A percentile compares a stretch with the other conserved stretches of the same genome.
phyloP scores from a whole-genome alignment of 1,284 basidiomycete genomes.

The Cryptococcus sp. region DNA sequence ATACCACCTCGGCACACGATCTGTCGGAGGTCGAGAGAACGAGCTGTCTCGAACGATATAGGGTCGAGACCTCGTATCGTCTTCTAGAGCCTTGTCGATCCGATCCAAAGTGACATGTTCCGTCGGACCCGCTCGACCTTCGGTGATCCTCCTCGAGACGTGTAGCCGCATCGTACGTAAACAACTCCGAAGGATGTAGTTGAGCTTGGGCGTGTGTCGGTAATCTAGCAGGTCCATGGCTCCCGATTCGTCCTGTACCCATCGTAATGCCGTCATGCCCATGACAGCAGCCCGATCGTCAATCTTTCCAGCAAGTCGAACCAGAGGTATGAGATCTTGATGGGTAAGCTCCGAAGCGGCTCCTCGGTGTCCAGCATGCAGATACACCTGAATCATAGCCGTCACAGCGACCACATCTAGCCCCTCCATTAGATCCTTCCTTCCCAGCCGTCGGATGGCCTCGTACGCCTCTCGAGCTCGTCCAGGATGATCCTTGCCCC shows the following conservation, averaged over 20 bases:
- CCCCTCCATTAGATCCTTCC: background rate
- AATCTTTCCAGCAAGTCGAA: background rate
- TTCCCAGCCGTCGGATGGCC: background rate
- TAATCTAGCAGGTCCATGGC: background rate
- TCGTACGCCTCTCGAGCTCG: background rate
- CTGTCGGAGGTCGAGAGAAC: background rate
- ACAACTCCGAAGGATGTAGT: background rate
- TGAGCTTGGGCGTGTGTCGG: background rate
- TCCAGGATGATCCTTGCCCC: background rate
- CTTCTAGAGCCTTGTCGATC: background rate
- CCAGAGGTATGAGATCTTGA: background rate
- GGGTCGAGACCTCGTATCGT: background rate
- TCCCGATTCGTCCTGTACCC: background rate
- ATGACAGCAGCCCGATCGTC: background rate
- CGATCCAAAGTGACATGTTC: background rate
- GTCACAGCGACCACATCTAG: background rate
- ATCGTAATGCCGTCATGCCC: conserved; percentile 2
- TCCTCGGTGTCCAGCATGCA: background rate
- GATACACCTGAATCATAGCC: conserved; percentile 1
- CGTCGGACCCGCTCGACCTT: background rate
- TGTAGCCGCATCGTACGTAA: background rate
- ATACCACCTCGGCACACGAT: conserved; percentile 1
- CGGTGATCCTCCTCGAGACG: background rate
- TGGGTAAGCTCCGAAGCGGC: background rate
- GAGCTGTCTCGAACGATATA: background rate